These are phyloP conservation scores for Cutaneotrichosporon arboriforme DNA, from an alignment of 1,284 basidiomycete species.

Conservation along the genomic window DNA sequence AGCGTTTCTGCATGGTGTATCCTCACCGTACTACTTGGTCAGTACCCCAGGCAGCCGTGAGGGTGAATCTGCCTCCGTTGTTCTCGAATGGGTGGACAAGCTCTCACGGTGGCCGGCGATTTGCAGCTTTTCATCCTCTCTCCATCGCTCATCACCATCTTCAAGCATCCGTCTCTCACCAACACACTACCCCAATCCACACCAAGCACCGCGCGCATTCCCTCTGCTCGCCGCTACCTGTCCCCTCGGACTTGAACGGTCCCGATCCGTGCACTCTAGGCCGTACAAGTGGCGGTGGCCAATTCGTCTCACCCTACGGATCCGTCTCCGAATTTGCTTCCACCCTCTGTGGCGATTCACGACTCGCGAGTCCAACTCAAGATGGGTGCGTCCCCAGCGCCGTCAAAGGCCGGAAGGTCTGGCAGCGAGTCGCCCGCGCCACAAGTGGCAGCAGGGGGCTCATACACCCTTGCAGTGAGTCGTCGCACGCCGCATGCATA, in stretches of 20 bases:
- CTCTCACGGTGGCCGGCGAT: no score
- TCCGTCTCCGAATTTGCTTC: background rate
- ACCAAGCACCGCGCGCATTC: background rate
- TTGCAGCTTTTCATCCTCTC: conserved; percentile 5
- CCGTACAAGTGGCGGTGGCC: conserved; percentile 8
- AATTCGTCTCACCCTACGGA: background rate
- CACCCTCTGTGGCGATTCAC: background rate
- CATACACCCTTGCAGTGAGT: conserved; percentile 68
- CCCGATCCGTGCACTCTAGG: conserved; percentile 6
- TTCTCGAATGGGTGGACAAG: no score
- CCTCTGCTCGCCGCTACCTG: background rate
- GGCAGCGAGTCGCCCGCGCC: conserved; percentile 48
- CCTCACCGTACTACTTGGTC: no score
- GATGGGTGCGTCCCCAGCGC: conserved; percentile 39
- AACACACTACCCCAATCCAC: background rate
- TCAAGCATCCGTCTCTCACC: background rate
- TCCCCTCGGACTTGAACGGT: background rate
- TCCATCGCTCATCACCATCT: background rate
- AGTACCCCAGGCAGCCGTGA: no score
- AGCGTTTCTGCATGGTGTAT: no score
- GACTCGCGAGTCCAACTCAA: background rate
- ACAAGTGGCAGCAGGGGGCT: conserved; percentile 61
- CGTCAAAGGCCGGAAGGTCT: conserved; percentile 27
- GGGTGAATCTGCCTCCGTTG: no score
- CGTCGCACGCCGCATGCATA: no score